Evolutionary conservation across 805 yeast species (phyloP).

Genomic region (Candida odintsovae): DNA sequence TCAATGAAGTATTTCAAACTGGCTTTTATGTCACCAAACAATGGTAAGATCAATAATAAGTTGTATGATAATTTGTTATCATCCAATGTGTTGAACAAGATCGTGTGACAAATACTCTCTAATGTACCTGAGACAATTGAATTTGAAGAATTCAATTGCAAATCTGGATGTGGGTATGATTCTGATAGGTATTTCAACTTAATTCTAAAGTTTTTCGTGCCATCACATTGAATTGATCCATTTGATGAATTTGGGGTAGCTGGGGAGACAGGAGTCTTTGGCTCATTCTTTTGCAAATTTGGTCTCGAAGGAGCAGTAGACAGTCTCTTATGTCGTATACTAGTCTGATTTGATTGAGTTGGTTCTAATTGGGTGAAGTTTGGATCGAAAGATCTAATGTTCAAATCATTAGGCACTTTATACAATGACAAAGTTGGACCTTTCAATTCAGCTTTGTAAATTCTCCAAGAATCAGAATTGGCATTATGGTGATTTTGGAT

Average conservation of each 20-base stretch:
- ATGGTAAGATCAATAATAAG: constrained; percentile 47
- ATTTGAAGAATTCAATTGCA: constrained; percentile 43
- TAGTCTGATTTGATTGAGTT: neutral
- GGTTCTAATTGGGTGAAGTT: constrained; percentile 5
- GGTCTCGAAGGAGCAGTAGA: constrained; percentile 20
- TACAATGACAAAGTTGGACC: constrained; percentile 63
- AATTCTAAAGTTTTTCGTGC: constrained; percentile 3
- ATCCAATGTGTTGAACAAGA: constrained; percentile 47
- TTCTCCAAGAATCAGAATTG: constrained; percentile 27
- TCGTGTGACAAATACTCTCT: constrained; percentile 74
- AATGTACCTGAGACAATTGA: constrained; percentile 48
- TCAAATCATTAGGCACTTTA: constrained; percentile 47
- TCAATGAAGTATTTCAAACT: constrained; percentile 41
- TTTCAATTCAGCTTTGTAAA: constrained; percentile 60
- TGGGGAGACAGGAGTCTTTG: constrained; percentile 12
- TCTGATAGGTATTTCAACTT: constrained; percentile 33
- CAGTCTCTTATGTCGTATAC: constrained; percentile 23
- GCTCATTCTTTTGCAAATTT: constrained; percentile 9
- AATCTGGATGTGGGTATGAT: constrained; percentile 56
- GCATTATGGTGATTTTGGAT: constrained; percentile 18
- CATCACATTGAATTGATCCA: neutral
- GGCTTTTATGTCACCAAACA: constrained; percentile 41
- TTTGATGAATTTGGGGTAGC: constrained; percentile 1
- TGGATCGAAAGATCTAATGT: constrained; percentile 36
- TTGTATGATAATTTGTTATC: constrained; percentile 35